Evolutionary conservation across 768 basidiomycete genomes (phyloP).

Genomic region (Hypsizygus marmoreus): DNA sequence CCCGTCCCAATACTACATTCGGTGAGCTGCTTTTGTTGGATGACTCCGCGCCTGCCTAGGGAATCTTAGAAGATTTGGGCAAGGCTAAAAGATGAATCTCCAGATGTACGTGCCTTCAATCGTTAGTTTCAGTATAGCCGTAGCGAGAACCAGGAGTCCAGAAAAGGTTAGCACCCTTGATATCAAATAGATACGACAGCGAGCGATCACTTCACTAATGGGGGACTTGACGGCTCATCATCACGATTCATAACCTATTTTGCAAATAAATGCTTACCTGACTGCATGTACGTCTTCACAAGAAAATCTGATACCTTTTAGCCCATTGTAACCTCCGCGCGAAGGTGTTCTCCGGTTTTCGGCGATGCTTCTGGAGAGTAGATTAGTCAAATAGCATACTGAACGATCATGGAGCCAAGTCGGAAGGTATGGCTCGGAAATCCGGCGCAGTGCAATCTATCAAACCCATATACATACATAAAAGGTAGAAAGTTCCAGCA

Average conservation of each 20-base stretch:
- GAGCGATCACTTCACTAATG: constrained; percentile 25
- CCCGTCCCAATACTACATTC: constrained; percentile 16
- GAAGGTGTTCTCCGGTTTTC: constrained; percentile 8
- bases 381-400: constrained; percentile 16
- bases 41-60: constrained; percentile 37
- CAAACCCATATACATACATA: constrained; percentile 21
- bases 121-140: constrained; percentile 35
- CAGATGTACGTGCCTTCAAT: constrained; percentile 43
- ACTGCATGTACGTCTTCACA: constrained; percentile 12
- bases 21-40: constrained; percentile 35
- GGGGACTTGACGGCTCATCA: constrained; percentile 24
- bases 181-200: constrained; percentile 25
- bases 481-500: constrained; percentile 15
- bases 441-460: constrained; percentile 20
- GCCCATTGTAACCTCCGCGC: constrained; percentile 3
- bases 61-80: constrained; percentile 34
- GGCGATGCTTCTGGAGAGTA: constrained; percentile 13
- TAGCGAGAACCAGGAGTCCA: constrained; percentile 36
- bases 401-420: constrained; percentile 14
- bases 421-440: constrained; percentile 14
- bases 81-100: constrained; percentile 35
- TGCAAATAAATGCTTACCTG: constrained; percentile 15
- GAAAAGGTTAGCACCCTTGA: constrained; percentile 40
- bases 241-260: constrained; percentile 17
- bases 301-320: constrained; percentile 6